These are phyloP conservation scores for Firmiana major DNA, from an alignment of 345 rosid species.

Conservation along the genomic window DNA sequence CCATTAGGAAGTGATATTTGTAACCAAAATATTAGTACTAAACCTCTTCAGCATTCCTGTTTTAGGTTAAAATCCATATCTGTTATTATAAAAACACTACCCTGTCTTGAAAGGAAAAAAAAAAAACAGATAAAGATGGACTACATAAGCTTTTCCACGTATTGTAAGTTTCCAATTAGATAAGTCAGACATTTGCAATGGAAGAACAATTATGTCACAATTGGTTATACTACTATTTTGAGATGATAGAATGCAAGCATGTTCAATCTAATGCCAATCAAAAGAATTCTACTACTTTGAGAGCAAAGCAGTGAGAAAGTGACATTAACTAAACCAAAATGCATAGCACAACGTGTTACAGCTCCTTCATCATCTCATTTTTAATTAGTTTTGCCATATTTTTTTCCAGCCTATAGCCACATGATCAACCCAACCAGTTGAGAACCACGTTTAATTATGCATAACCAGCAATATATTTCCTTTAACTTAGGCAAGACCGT, in stretches of 20 bases:
- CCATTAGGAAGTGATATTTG: neutral
- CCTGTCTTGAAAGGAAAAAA: neutral
- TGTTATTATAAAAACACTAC: neutral
- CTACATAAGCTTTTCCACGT: neutral
- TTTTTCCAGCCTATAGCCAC: neutral
- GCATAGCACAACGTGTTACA: neutral
- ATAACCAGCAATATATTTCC: neutral
- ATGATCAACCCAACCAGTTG: neutral
- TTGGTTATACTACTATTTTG: neutral
- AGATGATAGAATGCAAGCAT: neutral
- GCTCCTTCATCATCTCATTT: neutral
- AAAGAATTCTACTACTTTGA: neutral
- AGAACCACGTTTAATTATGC: neutral
- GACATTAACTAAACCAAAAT: neutral
- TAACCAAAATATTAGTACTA: neutral
- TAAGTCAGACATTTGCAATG: neutral
- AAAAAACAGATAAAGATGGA: neutral
- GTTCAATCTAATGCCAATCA: neutral
- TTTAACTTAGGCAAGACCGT: neutral
- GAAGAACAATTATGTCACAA: neutral
- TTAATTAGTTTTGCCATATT: neutral
- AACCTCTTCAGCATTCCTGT: neutral
- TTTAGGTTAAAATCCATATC: neutral
- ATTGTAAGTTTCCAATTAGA: neutral
- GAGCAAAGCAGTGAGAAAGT: neutral